These are phyloP conservation scores for Diaporthe longicolla DNA, from an alignment of 2,329 filamentous ascomycete genomes.

Conservation along the genomic window DNA sequence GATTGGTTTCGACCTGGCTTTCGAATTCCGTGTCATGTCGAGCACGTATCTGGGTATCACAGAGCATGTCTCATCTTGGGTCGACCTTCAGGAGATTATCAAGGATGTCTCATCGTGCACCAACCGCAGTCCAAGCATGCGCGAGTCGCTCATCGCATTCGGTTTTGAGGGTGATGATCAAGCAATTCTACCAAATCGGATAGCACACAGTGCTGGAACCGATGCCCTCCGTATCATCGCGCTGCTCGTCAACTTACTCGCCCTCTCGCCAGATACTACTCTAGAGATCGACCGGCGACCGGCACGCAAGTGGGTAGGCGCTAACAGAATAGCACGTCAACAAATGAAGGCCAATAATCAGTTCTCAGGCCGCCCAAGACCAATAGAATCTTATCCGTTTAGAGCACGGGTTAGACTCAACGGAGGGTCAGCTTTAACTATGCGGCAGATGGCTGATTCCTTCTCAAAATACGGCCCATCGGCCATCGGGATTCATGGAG, in stretches of 20 bases:
- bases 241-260: constrained; percentile 16
- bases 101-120: constrained; percentile 22
- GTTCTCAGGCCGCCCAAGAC: constrained; percentile 9
- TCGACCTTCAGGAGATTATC: constrained; percentile 25
- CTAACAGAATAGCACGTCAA: background rate
- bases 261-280: background rate
- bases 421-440: background rate
- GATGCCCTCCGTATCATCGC: constrained; percentile 19
- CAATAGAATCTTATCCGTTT: constrained; percentile 13
- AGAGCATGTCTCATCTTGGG: constrained; percentile 24
- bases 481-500: constrained; percentile 12
- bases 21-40: constrained; percentile 22
- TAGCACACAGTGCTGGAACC: constrained; percentile 20
- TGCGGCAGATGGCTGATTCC: constrained; percentile 6
- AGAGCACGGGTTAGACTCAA: constrained; percentile 15
- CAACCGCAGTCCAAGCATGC: constrained; percentile 23
- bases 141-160: constrained; percentile 13
- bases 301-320: constrained; percentile 16
- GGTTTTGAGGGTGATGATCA: constrained; percentile 17
- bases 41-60: constrained; percentile 26
- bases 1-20: constrained; percentile 26
- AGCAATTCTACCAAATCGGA: constrained; percentile 8
- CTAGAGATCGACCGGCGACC: constrained; percentile 3
- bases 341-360: constrained; percentile 6
- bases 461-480: constrained; percentile 7